Conservation (phyloP, 305 asterid species). For the Fraxinus floribunda region DNA sequence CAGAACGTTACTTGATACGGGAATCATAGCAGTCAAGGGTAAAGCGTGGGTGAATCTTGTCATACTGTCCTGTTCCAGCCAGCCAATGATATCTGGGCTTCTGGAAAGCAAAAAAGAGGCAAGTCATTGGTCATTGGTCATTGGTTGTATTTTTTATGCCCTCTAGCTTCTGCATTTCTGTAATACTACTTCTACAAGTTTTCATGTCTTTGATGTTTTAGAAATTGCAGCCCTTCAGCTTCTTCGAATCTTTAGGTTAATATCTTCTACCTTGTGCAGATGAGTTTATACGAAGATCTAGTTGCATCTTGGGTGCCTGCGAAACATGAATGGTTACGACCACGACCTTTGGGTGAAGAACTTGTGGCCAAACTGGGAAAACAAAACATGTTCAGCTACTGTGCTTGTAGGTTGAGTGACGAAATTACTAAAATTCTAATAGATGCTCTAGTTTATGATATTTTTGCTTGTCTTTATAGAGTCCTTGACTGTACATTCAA, state of each 20-base stretch:
- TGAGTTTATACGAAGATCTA: conserved; percentile 97
- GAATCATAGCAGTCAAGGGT: conserved; percentile 91
- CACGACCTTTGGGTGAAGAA: conserved; percentile 78
- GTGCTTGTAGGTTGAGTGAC: conserved; percentile 78
- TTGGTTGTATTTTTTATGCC: conserved; percentile 3
- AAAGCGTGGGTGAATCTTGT: conserved; percentile 90
- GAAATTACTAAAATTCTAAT: conserved; percentile 27
- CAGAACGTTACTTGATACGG: conserved; percentile 90
- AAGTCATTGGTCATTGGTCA: conserved; percentile 23
- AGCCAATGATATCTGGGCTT: conserved; percentile 67
- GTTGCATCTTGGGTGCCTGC: conserved; percentile 99
- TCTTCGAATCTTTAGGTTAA: conserved; percentile 19
- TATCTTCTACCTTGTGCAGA: conserved; percentile 54
- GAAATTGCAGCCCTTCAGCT: conserved; percentile 23
- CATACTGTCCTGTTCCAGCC: conserved; percentile 69
- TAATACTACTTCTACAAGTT: conserved; percentile 2
- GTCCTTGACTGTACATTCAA: conserved; percentile 2
- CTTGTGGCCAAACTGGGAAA: conserved; percentile 71
- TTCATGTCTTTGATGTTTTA: conserved; percentile 18
- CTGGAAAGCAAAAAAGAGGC: conserved; percentile 78
- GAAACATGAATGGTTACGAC: conserved; percentile 82
- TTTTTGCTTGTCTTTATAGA: background rate
- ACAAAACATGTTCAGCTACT: conserved; percentile 83
- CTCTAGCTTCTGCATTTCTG: conserved; percentile 12
- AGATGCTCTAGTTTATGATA: conserved; percentile 15